Evolutionary conservation across 2,329 filamentous ascomycete species (phyloP).

Genomic region (Zasmidium angulare): DNA sequence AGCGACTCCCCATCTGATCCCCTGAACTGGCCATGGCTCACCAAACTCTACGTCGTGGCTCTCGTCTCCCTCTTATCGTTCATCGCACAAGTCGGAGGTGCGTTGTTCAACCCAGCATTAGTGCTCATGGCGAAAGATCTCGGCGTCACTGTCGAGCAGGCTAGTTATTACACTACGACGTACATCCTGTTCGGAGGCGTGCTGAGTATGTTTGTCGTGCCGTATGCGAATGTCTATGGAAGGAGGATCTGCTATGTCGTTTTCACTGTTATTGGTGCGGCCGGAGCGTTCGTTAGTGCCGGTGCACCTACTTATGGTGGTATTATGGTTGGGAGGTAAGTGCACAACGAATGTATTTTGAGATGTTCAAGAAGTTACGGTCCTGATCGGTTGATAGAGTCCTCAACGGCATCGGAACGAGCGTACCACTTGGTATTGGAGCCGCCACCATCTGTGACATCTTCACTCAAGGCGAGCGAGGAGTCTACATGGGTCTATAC

Average conservation of each 20-base stretch:
- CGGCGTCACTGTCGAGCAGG: constrained; percentile 10
- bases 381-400: neutral
- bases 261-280: constrained; percentile 6
- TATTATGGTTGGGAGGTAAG: constrained; percentile 7
- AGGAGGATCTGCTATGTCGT: constrained; percentile 13
- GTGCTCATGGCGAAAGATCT: constrained; percentile 11
- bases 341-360: neutral
- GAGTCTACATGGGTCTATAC: constrained; percentile 18
- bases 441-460: constrained; percentile 19
- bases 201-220: constrained; percentile 11
- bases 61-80: constrained; percentile 11
- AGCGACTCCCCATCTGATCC: constrained; percentile 43
- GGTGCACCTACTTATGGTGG: constrained; percentile 11
- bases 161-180: constrained; percentile 13
- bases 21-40: constrained; percentile 7
- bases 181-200: constrained; percentile 12
- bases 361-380: neutral
- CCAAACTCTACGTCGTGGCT: neutral
- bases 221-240: constrained; percentile 18
- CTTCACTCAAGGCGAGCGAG: constrained; percentile 18
- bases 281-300: constrained; percentile 5
- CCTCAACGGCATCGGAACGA: constrained; percentile 13
- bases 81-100: constrained; percentile 7
- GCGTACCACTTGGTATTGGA: constrained; percentile 15
- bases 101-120: constrained; percentile 17